Evolutionary conservation across 2,329 filamentous ascomycete species (phyloP).

Genomic region (Diplodia scrobiculata): DNA sequence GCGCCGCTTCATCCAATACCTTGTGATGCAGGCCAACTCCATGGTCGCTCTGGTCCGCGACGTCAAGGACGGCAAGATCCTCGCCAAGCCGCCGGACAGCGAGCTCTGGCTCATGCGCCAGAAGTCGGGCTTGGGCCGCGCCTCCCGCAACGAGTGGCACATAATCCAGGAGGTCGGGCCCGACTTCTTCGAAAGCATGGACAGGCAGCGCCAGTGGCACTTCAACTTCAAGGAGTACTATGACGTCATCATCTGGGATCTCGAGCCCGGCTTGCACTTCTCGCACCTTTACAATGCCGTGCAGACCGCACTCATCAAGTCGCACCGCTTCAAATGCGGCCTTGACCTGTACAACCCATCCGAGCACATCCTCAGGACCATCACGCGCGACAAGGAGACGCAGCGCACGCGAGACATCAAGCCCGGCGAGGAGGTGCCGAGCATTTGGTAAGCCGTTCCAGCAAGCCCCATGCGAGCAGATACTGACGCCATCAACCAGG

Average conservation of each 20-base stretch:
- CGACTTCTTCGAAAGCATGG: slow-evolving; percentile 48
- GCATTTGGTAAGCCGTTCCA: slow-evolving; percentile 35
- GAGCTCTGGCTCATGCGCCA: slow-evolving; percentile 47
- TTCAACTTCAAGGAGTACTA: slow-evolving; percentile 51
- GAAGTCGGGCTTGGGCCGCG: slow-evolving; percentile 47
- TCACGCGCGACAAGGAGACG: slow-evolving; percentile 43
- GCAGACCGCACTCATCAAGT: slow-evolving; percentile 44
- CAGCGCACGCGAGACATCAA: slow-evolving; percentile 43
- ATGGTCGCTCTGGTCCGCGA: slow-evolving; percentile 49
- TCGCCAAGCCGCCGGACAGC: slow-evolving; percentile 44
- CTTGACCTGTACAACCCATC: slow-evolving; percentile 42
- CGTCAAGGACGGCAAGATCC: slow-evolving; percentile 44
- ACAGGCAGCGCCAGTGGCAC: slow-evolving; percentile 42
- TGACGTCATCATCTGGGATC: slow-evolving; percentile 50
- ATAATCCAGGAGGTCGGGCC: slow-evolving; percentile 42
- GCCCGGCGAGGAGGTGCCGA: slow-evolving; percentile 40
- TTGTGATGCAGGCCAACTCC: slow-evolving; percentile 45
- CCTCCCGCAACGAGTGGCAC: slow-evolving; percentile 45
- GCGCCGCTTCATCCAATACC: slow-evolving; percentile 49
- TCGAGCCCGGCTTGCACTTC: slow-evolving; percentile 40
- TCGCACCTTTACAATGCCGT: slow-evolving; percentile 39
- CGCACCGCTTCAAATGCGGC: slow-evolving; percentile 39
- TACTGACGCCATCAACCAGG: background rate
- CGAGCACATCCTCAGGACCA: slow-evolving; percentile 43
- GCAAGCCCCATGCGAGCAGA: slow-evolving; percentile 31